Conservation (phyloP, 768 basidiomycete species). For the Mrakia hoshinonis region DNA sequence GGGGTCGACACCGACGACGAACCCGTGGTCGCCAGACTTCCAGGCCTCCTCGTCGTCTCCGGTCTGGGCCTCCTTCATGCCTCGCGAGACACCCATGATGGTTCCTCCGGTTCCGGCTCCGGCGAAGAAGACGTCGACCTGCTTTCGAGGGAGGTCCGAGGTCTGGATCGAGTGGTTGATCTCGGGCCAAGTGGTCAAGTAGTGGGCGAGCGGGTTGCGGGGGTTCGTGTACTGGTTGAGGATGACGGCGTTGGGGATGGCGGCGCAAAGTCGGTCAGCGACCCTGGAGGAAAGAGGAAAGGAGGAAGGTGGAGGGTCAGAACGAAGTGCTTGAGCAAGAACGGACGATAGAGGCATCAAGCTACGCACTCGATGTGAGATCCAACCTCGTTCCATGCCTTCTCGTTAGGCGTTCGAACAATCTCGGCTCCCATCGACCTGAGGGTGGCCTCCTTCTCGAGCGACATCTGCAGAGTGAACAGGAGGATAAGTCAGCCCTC, state of each 20-base stretch:
- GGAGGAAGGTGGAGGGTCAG: background rate
- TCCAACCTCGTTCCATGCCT: constrained; percentile 66
- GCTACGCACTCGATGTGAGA: constrained; percentile 61
- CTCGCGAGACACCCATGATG: constrained; percentile 56
- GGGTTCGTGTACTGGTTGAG: constrained; percentile 67
- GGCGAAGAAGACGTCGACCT: constrained; percentile 61
- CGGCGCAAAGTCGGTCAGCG: constrained; percentile 62
- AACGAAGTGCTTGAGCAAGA: constrained; percentile 41
- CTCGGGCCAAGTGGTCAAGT: constrained; percentile 80
- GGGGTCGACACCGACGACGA: constrained; percentile 81
- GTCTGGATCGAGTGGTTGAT: constrained; percentile 64
- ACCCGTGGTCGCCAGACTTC: constrained; percentile 4
- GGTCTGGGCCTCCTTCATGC: constrained; percentile 72
- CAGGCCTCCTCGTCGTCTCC: constrained; percentile 13
- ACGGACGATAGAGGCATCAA: constrained; percentile 49
- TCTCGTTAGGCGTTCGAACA: constrained; percentile 82
- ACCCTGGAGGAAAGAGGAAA: constrained; percentile 50
- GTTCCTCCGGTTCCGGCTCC: constrained; percentile 95
- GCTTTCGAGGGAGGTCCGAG: constrained; percentile 43
- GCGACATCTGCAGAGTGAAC: constrained; percentile 90
- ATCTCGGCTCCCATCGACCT: constrained; percentile 90
- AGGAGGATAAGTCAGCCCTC: constrained; percentile 39
- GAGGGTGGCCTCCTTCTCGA: constrained; percentile 88
- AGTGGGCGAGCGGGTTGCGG: constrained; percentile 86
- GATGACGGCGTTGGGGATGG: constrained; percentile 78